A percentile compares a stretch with the other conserved stretches of the same genome.
Evolutionary conservation across 1,139 yeast species (phyloP).

Genomic region (Candida sp.): DNA sequence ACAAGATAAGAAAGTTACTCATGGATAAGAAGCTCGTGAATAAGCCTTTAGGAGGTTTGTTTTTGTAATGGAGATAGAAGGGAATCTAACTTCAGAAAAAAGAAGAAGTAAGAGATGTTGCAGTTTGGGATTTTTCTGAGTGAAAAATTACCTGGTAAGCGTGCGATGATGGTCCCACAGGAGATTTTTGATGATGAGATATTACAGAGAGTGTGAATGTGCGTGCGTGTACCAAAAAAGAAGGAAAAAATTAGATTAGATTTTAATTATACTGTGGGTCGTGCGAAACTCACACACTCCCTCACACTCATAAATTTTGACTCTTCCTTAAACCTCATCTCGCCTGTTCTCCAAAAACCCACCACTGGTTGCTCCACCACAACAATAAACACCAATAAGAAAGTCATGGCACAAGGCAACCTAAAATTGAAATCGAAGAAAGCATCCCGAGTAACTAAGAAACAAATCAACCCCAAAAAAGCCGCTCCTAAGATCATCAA

Average conservation of each 20-base stretch:
- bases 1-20: conserved; percentile 56
- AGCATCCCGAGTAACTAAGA: conserved; percentile 55
- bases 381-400: background rate
- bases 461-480: conserved; percentile 59
- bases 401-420: conserved; percentile 61
- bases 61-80: conserved; percentile 3
- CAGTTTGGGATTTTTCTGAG: background rate
- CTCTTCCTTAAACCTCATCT: conserved; percentile 3
- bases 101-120: background rate
- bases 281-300: too few species aligned
- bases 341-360: conserved; percentile 1
- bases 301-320: background rate
- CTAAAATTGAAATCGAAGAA: conserved; percentile 51
- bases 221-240: background rate
- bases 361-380: conserved; percentile 4
- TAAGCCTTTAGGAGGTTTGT: background rate
- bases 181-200: background rate
- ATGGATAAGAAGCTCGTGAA: conserved; percentile 2
- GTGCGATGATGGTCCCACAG: conserved; percentile 1
- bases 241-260: background rate
- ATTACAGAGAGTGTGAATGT: background rate
- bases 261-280: too few species aligned
- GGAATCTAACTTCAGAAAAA: conserved; percentile 1
- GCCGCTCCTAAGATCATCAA: conserved; percentile 78
- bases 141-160: background rate